Base-by-base conservation (phyloP, 768 basidiomycete species). In the Guyanaporus albipodus region DNA sequence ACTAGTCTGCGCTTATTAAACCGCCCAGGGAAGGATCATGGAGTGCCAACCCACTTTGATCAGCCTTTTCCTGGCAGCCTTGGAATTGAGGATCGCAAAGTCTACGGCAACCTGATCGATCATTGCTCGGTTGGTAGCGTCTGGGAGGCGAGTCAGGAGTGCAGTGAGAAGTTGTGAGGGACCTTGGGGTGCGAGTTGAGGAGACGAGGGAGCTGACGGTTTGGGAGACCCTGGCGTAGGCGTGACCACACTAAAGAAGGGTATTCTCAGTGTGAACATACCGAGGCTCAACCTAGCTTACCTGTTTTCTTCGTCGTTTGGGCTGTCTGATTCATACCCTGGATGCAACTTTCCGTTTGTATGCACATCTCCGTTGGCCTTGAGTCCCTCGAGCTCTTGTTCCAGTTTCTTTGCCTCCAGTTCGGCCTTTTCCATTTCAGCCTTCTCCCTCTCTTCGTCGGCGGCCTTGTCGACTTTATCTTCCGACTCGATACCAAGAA, bases 91-190 rank as follows among this genome's bases (percentile, higher is more conserved):
- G 60, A 94, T 91, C 0, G 92, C 91, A 64, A 99, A 99, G 52
- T 99, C 95, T 31, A 97, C 81, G 0, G 93, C 93, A 23, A 87
- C 85, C 67, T 95, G 91, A 62, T 99, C 96, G 47, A 98, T 88
- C 49, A 91, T 66, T 2, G 80, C 77, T 14, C 90, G 81, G 59
- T 92, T 97, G 11, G 89, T 94, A n/a, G 90, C 88, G 63, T 99
- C 95, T 0, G 95, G 89, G 10, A 99, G 75, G 23, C 93, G 87
- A 27, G 87, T 83, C 31, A 99, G 82, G 17, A 99, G 73, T 10
- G 91, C 88, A 4, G 89, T 92, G 38, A 99, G 78, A 31, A 97
- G 77, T 51, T 97, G 93, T 0, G 92, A 91, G 8, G 96, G 95
- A 6, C 94, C 96, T 53, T 91, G 87, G 8, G 92, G 80, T 2